phyloP scores from a whole-genome alignment of 2,329 filamentous ascomycete genomes.

The Neocatenulostroma microsporum region DNA sequence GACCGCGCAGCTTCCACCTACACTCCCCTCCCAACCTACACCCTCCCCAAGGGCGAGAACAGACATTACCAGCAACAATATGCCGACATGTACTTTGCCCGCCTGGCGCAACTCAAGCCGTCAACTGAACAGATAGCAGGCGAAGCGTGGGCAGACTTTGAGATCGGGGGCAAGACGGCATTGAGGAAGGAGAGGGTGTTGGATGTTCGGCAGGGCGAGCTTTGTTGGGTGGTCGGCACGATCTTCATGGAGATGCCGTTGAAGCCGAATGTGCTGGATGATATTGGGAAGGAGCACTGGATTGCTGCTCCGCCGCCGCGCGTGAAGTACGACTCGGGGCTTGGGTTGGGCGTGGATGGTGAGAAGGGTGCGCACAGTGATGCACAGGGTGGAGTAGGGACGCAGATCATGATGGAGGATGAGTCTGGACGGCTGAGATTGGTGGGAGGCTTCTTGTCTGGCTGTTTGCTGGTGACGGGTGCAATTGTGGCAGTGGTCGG shows the following conservation, averaged over 20 bases:
- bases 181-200: slow-evolving; percentile 77
- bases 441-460: slow-evolving; percentile 60
- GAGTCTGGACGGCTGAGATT: slow-evolving; percentile 83
- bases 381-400: slow-evolving; percentile 13
- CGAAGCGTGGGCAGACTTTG: slow-evolving; percentile 68
- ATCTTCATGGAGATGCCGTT: slow-evolving; percentile 96
- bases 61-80: slow-evolving; percentile 88
- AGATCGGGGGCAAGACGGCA: slow-evolving; percentile 67
- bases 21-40: slow-evolving; percentile 66
- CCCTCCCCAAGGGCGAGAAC: slow-evolving; percentile 55
- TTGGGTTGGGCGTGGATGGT: slow-evolving; percentile 1
- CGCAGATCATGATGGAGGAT: slow-evolving; percentile 78
- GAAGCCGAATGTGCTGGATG: slow-evolving; percentile 93
- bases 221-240: slow-evolving; percentile 92
- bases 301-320: slow-evolving; percentile 71
- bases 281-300: slow-evolving; percentile 93
- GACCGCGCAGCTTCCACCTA: slow-evolving; percentile 57
- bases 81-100: slow-evolving; percentile 94
- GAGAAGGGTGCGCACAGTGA: slow-evolving; percentile 10
- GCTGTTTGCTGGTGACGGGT: slow-evolving; percentile 74
- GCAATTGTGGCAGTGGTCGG: slow-evolving; percentile 92
- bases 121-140: slow-evolving; percentile 66
- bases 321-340: slow-evolving; percentile 44
- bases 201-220: slow-evolving; percentile 87
- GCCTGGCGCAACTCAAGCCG: slow-evolving; percentile 79